Evolutionary conservation across 1,284 basidiomycete genomes (phyloP), one percentile per base, ranked within the genome.

Genomic region (Athelia sp.): DNA sequence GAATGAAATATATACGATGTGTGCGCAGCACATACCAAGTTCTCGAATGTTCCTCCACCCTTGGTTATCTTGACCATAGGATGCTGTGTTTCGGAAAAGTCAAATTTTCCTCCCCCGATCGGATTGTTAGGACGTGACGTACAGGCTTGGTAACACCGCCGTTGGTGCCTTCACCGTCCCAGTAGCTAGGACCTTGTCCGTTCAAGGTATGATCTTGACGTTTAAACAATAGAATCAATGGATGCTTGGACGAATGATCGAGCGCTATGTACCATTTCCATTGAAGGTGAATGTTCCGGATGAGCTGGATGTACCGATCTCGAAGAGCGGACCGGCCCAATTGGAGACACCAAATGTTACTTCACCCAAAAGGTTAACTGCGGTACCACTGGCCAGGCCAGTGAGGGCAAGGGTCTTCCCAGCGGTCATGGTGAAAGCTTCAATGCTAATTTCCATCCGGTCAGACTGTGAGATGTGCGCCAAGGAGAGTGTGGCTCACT

Each of bases 101-200:
- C 43, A 23, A n/a, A n/a, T n/a, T n/a, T n/a, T 21, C 13, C 10
- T 21, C 40, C 10, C 21, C 40, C 11, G 19, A 43, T 13, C 40
- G 21, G 32, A n/a, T 44, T 22, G 14, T 4, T 23, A 8, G 8
- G 10, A 10, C 26, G 13, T 29, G 13, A 44, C 43, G 4, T 6
- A 44, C 43, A 22, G 53, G 55, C 45, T 54, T 54, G 24, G 53
- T 44, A 10, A 45, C 48, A 45, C 53, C 54, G 3, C 48, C 50
- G 24, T 34, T 34, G 2, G 36, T 52, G 26, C 55, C 55, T 49
- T 47, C 29, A 14, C 56, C 56, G 17, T 58, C 56, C 56, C 56
- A 58, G 44, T 58, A 58, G 4, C 51, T 31, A 0, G 53, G 50
- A 2, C 56, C 56, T 31, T 58, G 54, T 21, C 56, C 56, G 50